Percentiles rank a stretch among this genome's conserved stretches.
These are phyloP conservation scores for Salvia splendens DNA, from an alignment of 257 asterid species.

Conservation along the genomic window DNA sequence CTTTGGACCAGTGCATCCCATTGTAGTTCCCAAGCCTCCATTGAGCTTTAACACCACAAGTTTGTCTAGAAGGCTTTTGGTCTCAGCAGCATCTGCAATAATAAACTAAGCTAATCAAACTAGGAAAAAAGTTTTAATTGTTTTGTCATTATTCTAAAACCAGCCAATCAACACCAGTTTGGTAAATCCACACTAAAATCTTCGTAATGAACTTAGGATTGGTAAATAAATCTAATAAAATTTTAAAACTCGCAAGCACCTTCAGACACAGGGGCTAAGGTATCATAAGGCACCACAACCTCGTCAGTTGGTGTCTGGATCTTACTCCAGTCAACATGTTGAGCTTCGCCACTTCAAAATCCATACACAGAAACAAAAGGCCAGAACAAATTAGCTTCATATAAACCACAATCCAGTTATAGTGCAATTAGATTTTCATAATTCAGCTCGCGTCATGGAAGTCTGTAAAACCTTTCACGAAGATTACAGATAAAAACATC, in stretches of 20 bases:
- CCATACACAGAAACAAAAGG: constrained; percentile 28
- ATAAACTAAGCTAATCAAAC: constrained; percentile 21
- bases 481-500: background rate
- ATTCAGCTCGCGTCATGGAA: background rate
- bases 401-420: background rate
- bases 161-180: background rate
- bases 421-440: constrained; percentile 5
- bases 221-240: background rate
- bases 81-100: constrained; percentile 64
- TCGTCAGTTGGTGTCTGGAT: constrained; percentile 71
- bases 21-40: constrained; percentile 99
- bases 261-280: constrained; percentile 73
- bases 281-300: constrained; percentile 83
- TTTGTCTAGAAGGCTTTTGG: constrained; percentile 80
- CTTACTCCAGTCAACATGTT: constrained; percentile 63
- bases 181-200: constrained; percentile 9
- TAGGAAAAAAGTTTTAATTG: background rate
- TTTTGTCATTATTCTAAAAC: constrained; percentile 11
- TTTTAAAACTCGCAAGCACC: constrained; percentile 45
- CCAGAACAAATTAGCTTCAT: constrained; percentile 25
- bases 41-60: constrained; percentile 95
- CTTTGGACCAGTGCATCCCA: constrained; percentile 99
- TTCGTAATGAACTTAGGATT: constrained; percentile 1
- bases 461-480: constrained; percentile 2
- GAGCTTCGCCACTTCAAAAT: constrained; percentile 57